Evolutionary conservation across 176 grass and related monocot genomes (phyloP), one percentile per base, ranked within the genome.

Genomic region (Aechmea fasciata): DNA sequence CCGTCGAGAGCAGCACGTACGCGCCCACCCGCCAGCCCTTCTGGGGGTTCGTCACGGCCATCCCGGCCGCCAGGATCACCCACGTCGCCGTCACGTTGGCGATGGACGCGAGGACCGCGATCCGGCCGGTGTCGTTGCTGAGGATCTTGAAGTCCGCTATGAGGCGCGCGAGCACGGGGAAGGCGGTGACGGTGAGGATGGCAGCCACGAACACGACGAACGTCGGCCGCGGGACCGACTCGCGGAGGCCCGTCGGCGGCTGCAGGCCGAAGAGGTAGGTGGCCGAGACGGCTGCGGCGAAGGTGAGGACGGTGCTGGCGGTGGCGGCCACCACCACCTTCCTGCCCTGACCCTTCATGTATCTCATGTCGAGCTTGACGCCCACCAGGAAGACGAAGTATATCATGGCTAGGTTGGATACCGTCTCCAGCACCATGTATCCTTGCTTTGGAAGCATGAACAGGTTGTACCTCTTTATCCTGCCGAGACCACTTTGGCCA

Each of bases 61-160:
- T 33, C 23, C 65, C 75, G 7, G 57, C 17, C 13, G 82, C 71
- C 23, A 76, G 23, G 11, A 62, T 24, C 48, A 85, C 15, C 82
- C 82, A 85, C 2, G 57, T 19, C 2, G 66, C 12, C 67, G 63
- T 65, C 33, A 79, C 71, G 14, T 73, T 74, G 25, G 75, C 12
- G 49, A 80, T 48, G 7, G 82, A 64, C 4, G 77, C 55, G 11
- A 67, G 63, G 50, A 85, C 1, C 8, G 72, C 66, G 22, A 85
- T 57, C 18, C 28, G 71, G 7, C 77, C 66, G 15, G 57, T n/a
- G 63, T 79, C 77, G 3, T 66, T 68, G 22, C 72, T 51, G 48
- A 79, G 72, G 4, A 85, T 65, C 76, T 84, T 84, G 15, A 79
- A 25, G 19, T 75, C 55, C 5, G 71, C 69, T 29, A 84, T 72